phyloP scores from a whole-genome alignment of 2,329 filamentous ascomycete genomes.

The Chaetomium olivaceum region DNA sequence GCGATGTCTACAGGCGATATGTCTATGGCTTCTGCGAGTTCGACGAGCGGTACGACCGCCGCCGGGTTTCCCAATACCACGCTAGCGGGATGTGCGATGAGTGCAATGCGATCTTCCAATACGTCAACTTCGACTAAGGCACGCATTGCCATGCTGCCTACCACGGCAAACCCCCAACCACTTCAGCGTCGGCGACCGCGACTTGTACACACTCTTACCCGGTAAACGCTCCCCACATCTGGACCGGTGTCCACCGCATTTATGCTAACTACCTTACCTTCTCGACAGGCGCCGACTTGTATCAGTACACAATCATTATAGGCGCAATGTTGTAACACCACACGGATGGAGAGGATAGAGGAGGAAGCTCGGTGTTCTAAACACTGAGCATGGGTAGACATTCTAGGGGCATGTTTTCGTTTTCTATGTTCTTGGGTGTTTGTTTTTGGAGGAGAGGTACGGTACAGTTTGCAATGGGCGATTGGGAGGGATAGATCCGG shows the following conservation, averaged over 20 bases:
- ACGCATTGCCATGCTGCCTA: not conserved
- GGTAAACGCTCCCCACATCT: not conserved
- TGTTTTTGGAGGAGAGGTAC: not conserved
- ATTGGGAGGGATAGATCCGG: not conserved
- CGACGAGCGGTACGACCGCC: not conserved
- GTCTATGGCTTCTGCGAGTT: constrained; percentile 17
- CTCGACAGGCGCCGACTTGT: not conserved
- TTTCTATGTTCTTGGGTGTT: not conserved
- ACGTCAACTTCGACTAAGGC: constrained; percentile 5
- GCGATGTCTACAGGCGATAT: constrained; percentile 7
- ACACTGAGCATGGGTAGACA: no score
- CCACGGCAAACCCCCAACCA: not conserved
- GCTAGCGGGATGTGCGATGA: not conserved
- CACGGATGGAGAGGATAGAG: not conserved
- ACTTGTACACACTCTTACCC: not conserved
- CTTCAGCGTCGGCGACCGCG: not conserved
- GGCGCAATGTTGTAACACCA: not conserved
- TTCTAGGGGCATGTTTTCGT: not conserved
- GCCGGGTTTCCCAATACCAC: not conserved
- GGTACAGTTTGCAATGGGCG: not conserved
- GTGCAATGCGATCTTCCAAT: not conserved
- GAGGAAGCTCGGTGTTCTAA: not conserved
- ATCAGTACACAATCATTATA: not conserved
- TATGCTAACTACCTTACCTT: not conserved
- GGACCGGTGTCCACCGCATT: not conserved